Conservation (phyloP, 2,329 filamentous ascomycete species). For the Emmonsia crescens region DNA sequence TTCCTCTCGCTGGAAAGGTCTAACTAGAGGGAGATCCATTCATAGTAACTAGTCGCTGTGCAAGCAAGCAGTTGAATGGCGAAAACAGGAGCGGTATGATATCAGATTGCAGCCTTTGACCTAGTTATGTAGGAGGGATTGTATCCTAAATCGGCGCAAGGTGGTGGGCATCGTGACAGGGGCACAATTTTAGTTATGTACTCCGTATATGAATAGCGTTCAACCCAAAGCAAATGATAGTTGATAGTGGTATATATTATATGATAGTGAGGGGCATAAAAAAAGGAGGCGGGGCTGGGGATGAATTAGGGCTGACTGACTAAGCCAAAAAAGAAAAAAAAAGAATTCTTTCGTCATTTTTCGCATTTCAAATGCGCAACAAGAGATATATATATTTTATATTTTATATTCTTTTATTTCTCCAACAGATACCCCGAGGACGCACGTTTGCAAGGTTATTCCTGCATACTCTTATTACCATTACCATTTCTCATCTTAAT, state of each 20-base stretch:
- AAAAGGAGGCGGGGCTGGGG: background rate
- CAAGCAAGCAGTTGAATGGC: no score
- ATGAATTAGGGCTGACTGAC: background rate
- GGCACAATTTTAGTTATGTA: no score
- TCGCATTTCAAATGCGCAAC: background rate
- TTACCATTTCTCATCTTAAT: background rate
- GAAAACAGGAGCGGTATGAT: no score
- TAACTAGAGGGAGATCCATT: no score
- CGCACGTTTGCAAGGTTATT: background rate
- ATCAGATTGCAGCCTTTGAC: no score
- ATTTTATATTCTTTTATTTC: background rate
- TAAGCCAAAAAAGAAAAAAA: background rate
- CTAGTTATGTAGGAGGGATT: no score
- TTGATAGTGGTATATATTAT: no score
- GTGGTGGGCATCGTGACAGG: no score
- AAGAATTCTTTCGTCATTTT: background rate
- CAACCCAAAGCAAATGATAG: background rate
- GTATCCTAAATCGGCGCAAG: no score
- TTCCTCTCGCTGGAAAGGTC: no score
- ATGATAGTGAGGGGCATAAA: background rate
- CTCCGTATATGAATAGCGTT: no score
- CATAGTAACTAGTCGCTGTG: no score
- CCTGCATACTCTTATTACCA: background rate
- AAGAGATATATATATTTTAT: background rate
- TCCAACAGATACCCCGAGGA: background rate